A percentile compares a stretch with the other conserved stretches of the same genome.
These are phyloP conservation scores for Fusarium torreyae DNA, from an alignment of 2,329 filamentous ascomycete species.

Conservation along the genomic window DNA sequence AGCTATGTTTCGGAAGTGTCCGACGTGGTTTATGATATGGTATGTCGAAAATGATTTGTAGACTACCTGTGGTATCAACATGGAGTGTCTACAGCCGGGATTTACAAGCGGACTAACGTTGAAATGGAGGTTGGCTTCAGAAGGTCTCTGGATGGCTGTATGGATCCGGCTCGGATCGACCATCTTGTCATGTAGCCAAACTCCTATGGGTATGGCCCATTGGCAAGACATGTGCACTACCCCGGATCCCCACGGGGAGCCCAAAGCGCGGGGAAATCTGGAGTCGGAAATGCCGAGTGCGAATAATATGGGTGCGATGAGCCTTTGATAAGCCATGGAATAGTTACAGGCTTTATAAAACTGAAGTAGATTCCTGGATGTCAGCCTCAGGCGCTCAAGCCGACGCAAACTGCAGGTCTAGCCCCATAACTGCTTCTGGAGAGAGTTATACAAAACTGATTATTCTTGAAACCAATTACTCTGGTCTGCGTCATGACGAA, in stretches of 20 bases:
- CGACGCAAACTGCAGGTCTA: neutral
- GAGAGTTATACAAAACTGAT: neutral
- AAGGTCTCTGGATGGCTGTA: too few relatives aligned
- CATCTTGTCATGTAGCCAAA: too few relatives aligned
- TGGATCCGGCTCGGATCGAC: neutral
- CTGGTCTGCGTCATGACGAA: neutral
- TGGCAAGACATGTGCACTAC: neutral
- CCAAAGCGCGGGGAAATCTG: conserved; percentile 1
- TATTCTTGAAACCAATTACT: neutral
- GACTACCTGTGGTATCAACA: too few relatives aligned
- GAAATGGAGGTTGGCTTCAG: too few relatives aligned
- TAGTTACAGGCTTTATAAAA: neutral
- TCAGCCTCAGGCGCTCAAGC: neutral
- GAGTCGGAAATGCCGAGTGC: conserved; percentile 11
- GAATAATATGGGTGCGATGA: neutral
- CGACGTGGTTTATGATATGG: too few relatives aligned
- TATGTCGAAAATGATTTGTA: too few relatives aligned
- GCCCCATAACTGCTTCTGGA: neutral
- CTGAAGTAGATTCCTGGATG: neutral
- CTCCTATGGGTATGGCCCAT: neutral
- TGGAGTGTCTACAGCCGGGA: too few relatives aligned
- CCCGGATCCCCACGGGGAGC: neutral
- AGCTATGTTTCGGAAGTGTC: too few relatives aligned
- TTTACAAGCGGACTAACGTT: too few relatives aligned
- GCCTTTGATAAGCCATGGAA: neutral